These are phyloP conservation scores for Penicillium oxalicum DNA, from an alignment of 2,329 filamentous ascomycete species.

Conservation along the genomic window DNA sequence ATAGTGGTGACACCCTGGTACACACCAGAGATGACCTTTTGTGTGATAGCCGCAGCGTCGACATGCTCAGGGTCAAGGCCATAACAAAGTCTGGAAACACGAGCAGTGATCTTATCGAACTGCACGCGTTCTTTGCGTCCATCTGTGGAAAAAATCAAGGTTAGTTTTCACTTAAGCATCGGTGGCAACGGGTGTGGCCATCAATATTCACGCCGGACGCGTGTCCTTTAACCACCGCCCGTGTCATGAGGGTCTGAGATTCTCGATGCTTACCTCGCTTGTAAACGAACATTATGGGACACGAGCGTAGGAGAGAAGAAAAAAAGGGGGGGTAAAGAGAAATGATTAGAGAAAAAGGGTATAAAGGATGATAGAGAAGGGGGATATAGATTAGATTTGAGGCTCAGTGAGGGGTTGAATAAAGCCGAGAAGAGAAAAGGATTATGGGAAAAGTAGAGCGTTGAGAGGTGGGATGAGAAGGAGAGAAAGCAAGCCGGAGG, in stretches of 20 bases:
- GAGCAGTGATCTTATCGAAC: conserved; percentile 99
- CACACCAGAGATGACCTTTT: conserved; percentile 98
- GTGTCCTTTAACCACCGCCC: not conserved
- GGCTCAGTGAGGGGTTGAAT: conserved; percentile 10
- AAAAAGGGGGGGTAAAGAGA: conserved; percentile 9
- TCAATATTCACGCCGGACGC: not conserved
- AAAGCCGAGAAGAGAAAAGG: conserved; percentile 21
- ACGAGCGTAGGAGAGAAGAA: not conserved
- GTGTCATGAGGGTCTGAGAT: not conserved
- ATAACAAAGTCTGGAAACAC: conserved; percentile 95
- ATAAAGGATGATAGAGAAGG: conserved; percentile 18
- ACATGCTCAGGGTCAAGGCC: conserved; percentile 93
- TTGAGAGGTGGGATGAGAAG: conserved; percentile 7
- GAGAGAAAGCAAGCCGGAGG: conserved; percentile 10
- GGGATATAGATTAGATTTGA: conserved; percentile 10
- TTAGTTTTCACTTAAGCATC: conserved; percentile 15
- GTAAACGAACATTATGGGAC: conserved; percentile 54
- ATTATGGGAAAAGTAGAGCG: conserved; percentile 3
- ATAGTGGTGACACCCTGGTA: conserved; percentile 97
- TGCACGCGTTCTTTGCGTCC: conserved; percentile 99
- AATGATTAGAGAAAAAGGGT: conserved; percentile 17
- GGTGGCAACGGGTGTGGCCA: conserved; percentile 14
- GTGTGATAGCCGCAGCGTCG: conserved; percentile 94
- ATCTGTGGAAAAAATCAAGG: conserved; percentile 52
- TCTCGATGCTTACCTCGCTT: conserved; percentile 50